Evolutionary conservation across 768 basidiomycete species (phyloP).

Genomic region (Suillus variegatus): DNA sequence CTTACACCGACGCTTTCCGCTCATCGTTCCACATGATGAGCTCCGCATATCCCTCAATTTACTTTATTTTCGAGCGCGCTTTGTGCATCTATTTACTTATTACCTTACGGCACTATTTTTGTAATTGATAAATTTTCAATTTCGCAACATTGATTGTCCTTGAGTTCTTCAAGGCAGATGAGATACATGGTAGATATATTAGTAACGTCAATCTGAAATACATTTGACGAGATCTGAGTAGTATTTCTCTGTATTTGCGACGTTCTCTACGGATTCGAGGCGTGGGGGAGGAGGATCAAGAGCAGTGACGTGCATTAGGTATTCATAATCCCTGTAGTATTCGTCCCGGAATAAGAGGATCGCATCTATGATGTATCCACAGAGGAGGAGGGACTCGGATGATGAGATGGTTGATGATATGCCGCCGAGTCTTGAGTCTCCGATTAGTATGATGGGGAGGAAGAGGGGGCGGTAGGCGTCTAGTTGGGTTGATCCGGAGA

Average conservation of each 20-base stretch:
- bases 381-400: conserved; percentile 87
- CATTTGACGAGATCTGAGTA: conserved; percentile 59
- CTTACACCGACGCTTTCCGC: too few species aligned
- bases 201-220: too few species aligned
- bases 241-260: conserved; percentile 62
- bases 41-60: too few species aligned
- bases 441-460: conserved; percentile 84
- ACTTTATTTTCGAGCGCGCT: too few species aligned
- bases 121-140: too few species aligned
- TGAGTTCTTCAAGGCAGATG: too few species aligned
- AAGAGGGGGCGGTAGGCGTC: conserved; percentile 86
- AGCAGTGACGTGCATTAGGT: conserved; percentile 57
- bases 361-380: conserved; percentile 87
- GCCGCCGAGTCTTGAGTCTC: conserved; percentile 87
- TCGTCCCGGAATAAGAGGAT: conserved; percentile 82
- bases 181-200: too few species aligned
- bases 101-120: too few species aligned
- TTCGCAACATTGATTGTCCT: too few species aligned
- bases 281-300: conserved; percentile 63
- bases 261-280: conserved; percentile 46
- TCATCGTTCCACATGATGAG: too few species aligned
- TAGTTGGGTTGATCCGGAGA: conserved; percentile 80
- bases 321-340: conserved; percentile 88
- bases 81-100: too few species aligned
- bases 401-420: conserved; percentile 92